These are phyloP conservation scores for Yarrowia bubula DNA, from an alignment of 805 yeast species.

Conservation along the genomic window DNA sequence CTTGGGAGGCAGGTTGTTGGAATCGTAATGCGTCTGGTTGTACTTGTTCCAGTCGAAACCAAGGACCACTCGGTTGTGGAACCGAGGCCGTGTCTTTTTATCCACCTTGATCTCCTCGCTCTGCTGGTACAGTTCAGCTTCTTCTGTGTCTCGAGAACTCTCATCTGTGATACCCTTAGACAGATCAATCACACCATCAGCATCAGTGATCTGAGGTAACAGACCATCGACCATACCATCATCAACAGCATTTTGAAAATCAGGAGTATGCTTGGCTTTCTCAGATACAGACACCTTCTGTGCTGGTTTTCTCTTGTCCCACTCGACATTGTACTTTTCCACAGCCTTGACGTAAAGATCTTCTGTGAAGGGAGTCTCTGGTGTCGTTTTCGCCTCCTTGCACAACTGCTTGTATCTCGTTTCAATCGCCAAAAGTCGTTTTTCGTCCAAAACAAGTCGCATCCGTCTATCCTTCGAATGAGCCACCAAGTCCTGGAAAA, in stretches of 20 bases:
- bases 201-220: constrained; percentile 17
- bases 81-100: constrained; percentile 35
- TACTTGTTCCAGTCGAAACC: constrained; percentile 43
- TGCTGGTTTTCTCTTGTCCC: constrained; percentile 5
- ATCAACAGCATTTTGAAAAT: background rate
- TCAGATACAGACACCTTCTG: background rate
- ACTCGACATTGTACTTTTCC: constrained; percentile 2
- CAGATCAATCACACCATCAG: constrained; percentile 18
- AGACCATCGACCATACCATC: constrained; percentile 19
- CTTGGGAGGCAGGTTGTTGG: constrained; percentile 42
- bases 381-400: background rate
- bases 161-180: constrained; percentile 22
- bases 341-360: constrained; percentile 7
- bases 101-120: constrained; percentile 7
- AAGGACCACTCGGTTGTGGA: constrained; percentile 37
- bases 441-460: background rate
- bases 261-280: background rate
- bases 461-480: constrained; percentile 4
- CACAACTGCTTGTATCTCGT: constrained; percentile 14
- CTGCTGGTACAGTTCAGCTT: constrained; percentile 19
- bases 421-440: background rate
- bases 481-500: constrained; percentile 32
- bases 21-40: constrained; percentile 39
- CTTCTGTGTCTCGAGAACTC: constrained; percentile 12
- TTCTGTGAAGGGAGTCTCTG: background rate